Conservation (phyloP, 352 stramenopile genomes). For the Phytopythium oedochilum region DNA sequence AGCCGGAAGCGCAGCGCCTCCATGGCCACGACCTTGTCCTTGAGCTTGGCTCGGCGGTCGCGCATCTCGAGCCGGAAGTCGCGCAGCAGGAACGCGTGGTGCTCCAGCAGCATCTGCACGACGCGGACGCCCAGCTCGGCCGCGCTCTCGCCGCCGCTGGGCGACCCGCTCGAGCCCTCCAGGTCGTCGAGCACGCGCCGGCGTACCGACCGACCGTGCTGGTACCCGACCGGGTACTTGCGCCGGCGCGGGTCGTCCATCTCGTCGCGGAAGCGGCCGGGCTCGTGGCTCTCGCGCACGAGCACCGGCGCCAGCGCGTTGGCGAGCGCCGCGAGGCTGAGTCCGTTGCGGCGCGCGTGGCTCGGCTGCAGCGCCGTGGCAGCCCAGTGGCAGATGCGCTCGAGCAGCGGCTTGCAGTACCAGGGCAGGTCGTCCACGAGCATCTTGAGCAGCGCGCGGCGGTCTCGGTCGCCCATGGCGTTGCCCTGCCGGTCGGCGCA, state of each 20-base stretch:
- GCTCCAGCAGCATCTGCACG: slow-evolving; percentile 52
- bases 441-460: slow-evolving; percentile 50
- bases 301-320: slow-evolving; percentile 64
- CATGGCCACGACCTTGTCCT: slow-evolving; percentile 59
- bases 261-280: slow-evolving; percentile 50
- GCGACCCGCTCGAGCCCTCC: slow-evolving; percentile 28
- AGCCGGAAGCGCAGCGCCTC: slow-evolving; percentile 72
- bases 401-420: slow-evolving; percentile 71
- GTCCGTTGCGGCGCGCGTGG: slow-evolving; percentile 60
- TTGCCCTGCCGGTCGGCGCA: slow-evolving; percentile 26
- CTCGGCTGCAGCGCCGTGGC: slow-evolving; percentile 52
- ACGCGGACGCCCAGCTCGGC: slow-evolving; percentile 66
- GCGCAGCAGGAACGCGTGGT: slow-evolving; percentile 47
- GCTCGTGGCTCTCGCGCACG: slow-evolving; percentile 39
- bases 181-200: slow-evolving; percentile 51
- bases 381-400: slow-evolving; percentile 64
- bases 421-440: slow-evolving; percentile 82
- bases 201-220: slow-evolving; percentile 42
- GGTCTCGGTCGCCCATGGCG: slow-evolving; percentile 47
- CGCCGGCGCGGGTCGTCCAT: slow-evolving; percentile 62
- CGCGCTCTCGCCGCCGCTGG: slow-evolving; percentile 50
- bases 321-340: slow-evolving; percentile 61
- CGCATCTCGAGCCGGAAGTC: slow-evolving; percentile 62
- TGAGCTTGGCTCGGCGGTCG: slow-evolving; percentile 33
- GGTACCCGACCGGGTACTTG: slow-evolving; percentile 73